phyloP scores from a whole-genome alignment of 2,329 filamentous ascomycete genomes.

The Aspergillus sp. region DNA sequence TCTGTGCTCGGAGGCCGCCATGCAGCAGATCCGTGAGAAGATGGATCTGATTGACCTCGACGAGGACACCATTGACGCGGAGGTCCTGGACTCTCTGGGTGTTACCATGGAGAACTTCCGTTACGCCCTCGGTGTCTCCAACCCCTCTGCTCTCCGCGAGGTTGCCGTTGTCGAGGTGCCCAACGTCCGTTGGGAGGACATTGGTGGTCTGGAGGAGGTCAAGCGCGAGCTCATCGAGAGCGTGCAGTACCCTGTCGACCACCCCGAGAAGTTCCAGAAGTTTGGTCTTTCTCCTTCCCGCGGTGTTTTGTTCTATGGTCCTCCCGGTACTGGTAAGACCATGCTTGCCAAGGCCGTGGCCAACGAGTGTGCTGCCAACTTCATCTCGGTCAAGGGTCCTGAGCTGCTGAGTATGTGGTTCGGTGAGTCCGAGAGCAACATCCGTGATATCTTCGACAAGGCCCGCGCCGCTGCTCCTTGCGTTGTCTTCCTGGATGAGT shows the following conservation, averaged over 20 bases:
- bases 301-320: slow-evolving; percentile 98
- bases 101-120: slow-evolving; percentile 99
- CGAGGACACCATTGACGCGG: slow-evolving; percentile 97
- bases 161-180: slow-evolving; percentile 98
- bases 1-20: slow-evolving; percentile 96
- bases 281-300: slow-evolving; percentile 97
- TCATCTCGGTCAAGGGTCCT: slow-evolving; percentile 98
- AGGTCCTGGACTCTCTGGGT: slow-evolving; percentile 95
- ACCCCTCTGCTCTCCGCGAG: slow-evolving; percentile 97
- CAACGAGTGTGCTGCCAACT: slow-evolving; percentile 99
- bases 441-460: slow-evolving; percentile 99
- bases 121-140: slow-evolving; percentile 95
- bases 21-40: slow-evolving; percentile 99
- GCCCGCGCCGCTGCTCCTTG: slow-evolving; percentile 96
- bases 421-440: slow-evolving; percentile 99
- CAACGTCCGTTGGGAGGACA: slow-evolving; percentile 99
- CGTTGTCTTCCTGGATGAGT: slow-evolving; percentile 96
- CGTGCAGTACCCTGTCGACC: slow-evolving; percentile 98
- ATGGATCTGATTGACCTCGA: slow-evolving; percentile 99
- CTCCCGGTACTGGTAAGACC: slow-evolving; percentile 99
- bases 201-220: slow-evolving; percentile 96
- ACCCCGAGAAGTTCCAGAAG: slow-evolving; percentile 99
- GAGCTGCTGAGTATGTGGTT: slow-evolving; percentile 99
- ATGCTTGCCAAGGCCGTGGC: slow-evolving; percentile 98
- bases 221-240: slow-evolving; percentile 99